Evolutionary conservation across 306 rosid genomes (phyloP), one percentile per base, ranked within the genome.

Genomic region (Vigna mungo): DNA sequence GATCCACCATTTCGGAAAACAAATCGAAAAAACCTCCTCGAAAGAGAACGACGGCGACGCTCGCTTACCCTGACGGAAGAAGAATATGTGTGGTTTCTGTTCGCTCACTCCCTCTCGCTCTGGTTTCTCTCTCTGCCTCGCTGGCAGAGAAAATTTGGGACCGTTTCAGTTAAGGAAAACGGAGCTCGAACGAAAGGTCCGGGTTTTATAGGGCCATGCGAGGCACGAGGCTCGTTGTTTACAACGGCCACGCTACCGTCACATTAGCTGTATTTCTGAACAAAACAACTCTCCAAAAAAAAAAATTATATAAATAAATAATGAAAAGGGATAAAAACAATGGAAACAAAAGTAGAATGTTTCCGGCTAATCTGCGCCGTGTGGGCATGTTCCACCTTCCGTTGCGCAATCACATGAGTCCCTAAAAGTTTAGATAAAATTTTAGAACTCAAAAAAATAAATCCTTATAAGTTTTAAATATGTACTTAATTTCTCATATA

Each of bases 1-100:
- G 91, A 85, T 90, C 95, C 86, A 58, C 84, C 90, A 82, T 89
- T 68, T 44, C 54, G 51, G 58, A 85, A 82, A 78, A 67, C 51
- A 2, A 77, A 81, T 53, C 72, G 43, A 72, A 54, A 52, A 51
- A 81, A 80, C 10, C 85, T 81, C 64, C 16, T 74, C 79, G 62
- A 80, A 30, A 17, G 36, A 52, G 9, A 9, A 20, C 14, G 2
- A 21, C 64, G 61, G 32, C 65, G 79, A 9, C 25, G 77, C 32
- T n/a, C 5, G 54, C 7, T 20, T 6, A 36, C 39, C 37, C 39
- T 2, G 21, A 15, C 7, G 39, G 52, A 56, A 1, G 39, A 16
- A 44, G 48, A 11, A 36, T 36, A 36, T 36, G 39, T 30, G 55
- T 9, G 47, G 13, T 53, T 53, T 4, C 13, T 6, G 37, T 13